A percentile compares a stretch with the other conserved stretches of the same genome.
Evolutionary conservation across 257 asterid species (phyloP).

Genomic region (Nicotiana tabacum): DNA sequence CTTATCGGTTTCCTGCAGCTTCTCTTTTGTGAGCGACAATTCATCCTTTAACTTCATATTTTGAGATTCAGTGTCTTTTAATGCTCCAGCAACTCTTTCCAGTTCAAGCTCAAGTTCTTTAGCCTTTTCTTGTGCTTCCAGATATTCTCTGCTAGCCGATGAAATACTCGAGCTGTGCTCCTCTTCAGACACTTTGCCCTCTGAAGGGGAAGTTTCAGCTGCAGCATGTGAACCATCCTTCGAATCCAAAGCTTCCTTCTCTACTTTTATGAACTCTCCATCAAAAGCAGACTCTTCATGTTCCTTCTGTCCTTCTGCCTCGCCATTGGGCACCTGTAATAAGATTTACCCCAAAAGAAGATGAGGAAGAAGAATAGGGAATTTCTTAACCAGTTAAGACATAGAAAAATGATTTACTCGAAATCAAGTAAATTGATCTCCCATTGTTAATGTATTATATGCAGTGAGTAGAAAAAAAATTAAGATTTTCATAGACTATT

Average conservation of each 20-base stretch:
- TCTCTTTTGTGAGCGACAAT: conserved; percentile 47
- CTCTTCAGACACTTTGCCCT: conserved; percentile 18
- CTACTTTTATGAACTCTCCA: conserved; percentile 85
- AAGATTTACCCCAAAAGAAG: background rate
- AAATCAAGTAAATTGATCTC: background rate
- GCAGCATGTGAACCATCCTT: conserved; percentile 30
- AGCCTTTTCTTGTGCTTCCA: conserved; percentile 68
- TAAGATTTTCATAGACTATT: background rate
- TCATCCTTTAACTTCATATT: conserved; percentile 51
- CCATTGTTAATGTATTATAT: background rate
- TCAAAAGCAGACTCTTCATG: conserved; percentile 60
- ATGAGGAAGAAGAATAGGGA: background rate
- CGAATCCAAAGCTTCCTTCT: conserved; percentile 47
- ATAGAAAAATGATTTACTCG: background rate
- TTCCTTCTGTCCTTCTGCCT: conserved; percentile 41
- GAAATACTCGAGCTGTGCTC: conserved; percentile 19
- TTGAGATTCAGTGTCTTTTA: conserved; percentile 60
- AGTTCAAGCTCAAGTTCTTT: conserved; percentile 66
- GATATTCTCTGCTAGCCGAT: conserved; percentile 25
- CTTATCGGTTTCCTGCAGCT: conserved; percentile 32
- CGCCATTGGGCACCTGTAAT: conserved; percentile 13
- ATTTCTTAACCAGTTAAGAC: background rate
- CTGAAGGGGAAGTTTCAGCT: conserved; percentile 16
- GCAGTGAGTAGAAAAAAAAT: background rate
- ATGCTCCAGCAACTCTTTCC: conserved; percentile 38